A percentile compares a stretch with the other conserved stretches of the same genome.
phyloP scores from a whole-genome alignment of 1,284 basidiomycete genomes.

The Wolfiporia cocos region DNA sequence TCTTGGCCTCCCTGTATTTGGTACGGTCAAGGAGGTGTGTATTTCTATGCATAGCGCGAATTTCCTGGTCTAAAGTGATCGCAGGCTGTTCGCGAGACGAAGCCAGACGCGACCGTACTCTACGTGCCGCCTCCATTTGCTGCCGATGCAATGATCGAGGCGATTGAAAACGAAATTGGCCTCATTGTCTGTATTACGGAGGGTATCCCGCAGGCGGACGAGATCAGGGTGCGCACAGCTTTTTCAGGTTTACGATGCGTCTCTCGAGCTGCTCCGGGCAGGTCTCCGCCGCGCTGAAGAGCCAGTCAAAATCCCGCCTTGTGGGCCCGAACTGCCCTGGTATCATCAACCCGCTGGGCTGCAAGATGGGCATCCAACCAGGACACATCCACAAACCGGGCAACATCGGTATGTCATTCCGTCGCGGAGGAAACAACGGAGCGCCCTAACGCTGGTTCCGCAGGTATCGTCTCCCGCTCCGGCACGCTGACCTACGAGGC shows the following conservation, averaged over 20 bases:
- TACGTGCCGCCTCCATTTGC: constrained; percentile 94
- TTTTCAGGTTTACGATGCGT: constrained; percentile 2
- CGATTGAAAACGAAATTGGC: constrained; percentile 95
- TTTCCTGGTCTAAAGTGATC: constrained; percentile 2
- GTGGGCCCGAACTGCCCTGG: constrained; percentile 98
- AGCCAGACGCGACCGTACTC: constrained; percentile 90
- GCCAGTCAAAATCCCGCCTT: constrained; percentile 92
- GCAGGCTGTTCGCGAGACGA: constrained; percentile 77
- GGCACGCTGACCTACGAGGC: constrained; percentile 94
- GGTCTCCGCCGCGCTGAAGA: constrained; percentile 92
- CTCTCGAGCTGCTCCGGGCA: too few relatives aligned
- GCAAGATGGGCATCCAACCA: constrained; percentile 99
- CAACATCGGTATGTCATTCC: constrained; percentile 68
- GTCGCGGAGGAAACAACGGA: background rate
- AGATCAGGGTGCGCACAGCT: constrained; percentile 63
- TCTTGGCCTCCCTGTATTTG: constrained; percentile 94
- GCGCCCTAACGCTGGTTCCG: constrained; percentile 1
- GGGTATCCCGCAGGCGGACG: constrained; percentile 94
- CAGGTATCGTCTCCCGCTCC: constrained; percentile 95
- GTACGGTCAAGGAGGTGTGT: constrained; percentile 83
- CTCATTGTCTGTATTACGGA: constrained; percentile 97
- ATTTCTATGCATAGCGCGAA: background rate
- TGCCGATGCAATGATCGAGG: constrained; percentile 94
- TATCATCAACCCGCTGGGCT: constrained; percentile 94
- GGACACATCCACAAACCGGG: constrained; percentile 97